These are phyloP conservation scores for Mycena galopus DNA, from an alignment of 768 basidiomycete genomes.

Conservation along the genomic window DNA sequence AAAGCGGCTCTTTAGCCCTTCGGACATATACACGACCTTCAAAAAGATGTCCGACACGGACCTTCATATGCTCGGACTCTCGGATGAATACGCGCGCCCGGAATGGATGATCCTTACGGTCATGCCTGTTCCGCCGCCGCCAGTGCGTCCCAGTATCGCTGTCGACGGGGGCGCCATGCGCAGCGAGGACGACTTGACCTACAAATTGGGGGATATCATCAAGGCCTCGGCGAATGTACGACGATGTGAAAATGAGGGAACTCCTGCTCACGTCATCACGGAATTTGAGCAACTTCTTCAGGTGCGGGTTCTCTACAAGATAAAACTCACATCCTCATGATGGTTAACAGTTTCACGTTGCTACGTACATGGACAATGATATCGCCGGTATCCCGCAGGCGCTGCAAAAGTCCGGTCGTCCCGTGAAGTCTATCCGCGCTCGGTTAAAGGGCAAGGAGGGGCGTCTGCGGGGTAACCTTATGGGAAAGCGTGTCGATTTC, in stretches of 20 bases:
- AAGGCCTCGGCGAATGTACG: constrained; percentile 94
- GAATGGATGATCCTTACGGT: constrained; percentile 99
- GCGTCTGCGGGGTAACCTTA: constrained; percentile 95
- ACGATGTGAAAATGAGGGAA: constrained; percentile 95
- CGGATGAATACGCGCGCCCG: constrained; percentile 95
- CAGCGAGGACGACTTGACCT: constrained; percentile 98
- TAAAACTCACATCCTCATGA: constrained; percentile 20
- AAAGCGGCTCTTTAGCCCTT: constrained; percentile 29
- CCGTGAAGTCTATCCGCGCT: constrained; percentile 98
- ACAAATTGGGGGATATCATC: constrained; percentile 97
- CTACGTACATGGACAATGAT: constrained; percentile 99
- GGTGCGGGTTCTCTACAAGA: constrained; percentile 58
- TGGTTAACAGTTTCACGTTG: constrained; percentile 88
- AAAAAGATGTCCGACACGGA: constrained; percentile 35
- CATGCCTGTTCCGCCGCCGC: constrained; percentile 96
- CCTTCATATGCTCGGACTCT: constrained; percentile 68
- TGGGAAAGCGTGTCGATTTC: constrained; percentile 99
- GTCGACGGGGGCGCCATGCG: constrained; percentile 97
- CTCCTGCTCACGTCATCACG: constrained; percentile 93
- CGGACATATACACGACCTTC: constrained; percentile 34
- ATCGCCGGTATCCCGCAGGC: constrained; percentile 98
- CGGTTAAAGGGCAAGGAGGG: constrained; percentile 99
- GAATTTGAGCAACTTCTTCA: constrained; percentile 97
- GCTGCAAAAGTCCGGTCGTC: constrained; percentile 95
- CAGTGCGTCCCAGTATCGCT: constrained; percentile 97